Evolutionary conservation across 1,284 basidiomycete genomes (phyloP).

Genomic region (Boletus albobrunnescens): DNA sequence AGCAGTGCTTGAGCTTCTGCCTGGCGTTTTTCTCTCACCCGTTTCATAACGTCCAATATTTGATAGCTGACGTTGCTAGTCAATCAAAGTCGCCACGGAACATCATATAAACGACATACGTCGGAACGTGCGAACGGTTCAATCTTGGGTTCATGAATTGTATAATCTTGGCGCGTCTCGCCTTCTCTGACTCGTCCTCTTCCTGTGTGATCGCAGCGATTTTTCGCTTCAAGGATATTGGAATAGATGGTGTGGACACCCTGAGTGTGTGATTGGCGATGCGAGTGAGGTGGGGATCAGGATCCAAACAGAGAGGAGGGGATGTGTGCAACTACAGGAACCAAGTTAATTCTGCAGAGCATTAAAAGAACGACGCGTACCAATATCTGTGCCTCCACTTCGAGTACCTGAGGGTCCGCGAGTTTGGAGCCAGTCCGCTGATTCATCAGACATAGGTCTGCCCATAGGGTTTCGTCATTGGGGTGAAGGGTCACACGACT

Average conservation of each 20-base stretch:
- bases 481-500: conserved; percentile 72
- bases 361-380: conserved; percentile 38
- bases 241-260: conserved; percentile 63
- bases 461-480: conserved; percentile 69
- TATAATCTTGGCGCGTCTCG: conserved; percentile 65
- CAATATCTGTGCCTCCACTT: conserved; percentile 66
- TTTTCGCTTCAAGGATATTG: conserved; percentile 74
- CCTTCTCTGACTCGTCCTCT: conserved; percentile 68
- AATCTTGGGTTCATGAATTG: conserved; percentile 69
- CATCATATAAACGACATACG: conserved; percentile 35
- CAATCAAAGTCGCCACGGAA: conserved; percentile 8
- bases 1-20: conserved; percentile 20
- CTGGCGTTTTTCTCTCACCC: conserved; percentile 31
- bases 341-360: conserved; percentile 5
- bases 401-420: conserved; percentile 66
- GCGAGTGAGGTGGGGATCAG: conserved; percentile 67
- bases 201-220: conserved; percentile 57
- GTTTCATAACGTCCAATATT: conserved; percentile 48
- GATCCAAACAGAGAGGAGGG: conserved; percentile 70
- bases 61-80: conserved; percentile 42
- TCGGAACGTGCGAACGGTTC: conserved; percentile 43
- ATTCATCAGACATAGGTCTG: conserved; percentile 68
- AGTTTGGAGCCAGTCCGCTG: conserved; percentile 52
- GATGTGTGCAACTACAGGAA: conserved; percentile 59
- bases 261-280: conserved; percentile 67